phyloP scores from a whole-genome alignment of 805 yeast genomes.

The Yarrowia hollandica region DNA sequence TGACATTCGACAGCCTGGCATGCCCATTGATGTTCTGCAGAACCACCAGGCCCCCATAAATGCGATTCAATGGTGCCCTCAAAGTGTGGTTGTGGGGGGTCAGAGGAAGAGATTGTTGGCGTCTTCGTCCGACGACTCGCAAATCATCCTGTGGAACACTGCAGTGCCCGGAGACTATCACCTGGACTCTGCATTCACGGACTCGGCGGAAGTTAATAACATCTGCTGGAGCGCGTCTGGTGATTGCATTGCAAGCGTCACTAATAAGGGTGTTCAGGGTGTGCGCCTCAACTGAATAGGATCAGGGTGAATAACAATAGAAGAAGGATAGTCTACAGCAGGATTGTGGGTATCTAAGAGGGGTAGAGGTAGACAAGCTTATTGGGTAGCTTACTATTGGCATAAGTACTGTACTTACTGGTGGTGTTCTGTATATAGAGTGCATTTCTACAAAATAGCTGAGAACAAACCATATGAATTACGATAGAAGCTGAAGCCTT shows the following conservation, averaged over 20 bases:
- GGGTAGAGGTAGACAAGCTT: conserved; percentile 1
- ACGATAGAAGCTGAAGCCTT: too few relatives aligned
- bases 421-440: conserved; percentile 13
- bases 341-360: neutral
- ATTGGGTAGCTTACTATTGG: neutral
- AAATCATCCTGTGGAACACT: conserved; percentile 62
- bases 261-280: conserved; percentile 69
- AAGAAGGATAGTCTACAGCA: too few relatives aligned
- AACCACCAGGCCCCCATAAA: conserved; percentile 72
- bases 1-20: conserved; percentile 86
- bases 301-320: too few relatives aligned
- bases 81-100: conserved; percentile 31
- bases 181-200: conserved; percentile 52
- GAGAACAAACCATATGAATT: too few relatives aligned
- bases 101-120: conserved; percentile 50
- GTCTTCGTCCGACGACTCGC: conserved; percentile 66
- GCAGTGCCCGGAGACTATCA: conserved; percentile 50
- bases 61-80: conserved; percentile 81
- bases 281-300: conserved; percentile 41
- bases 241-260: conserved; percentile 76
- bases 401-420: neutral
- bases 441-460: neutral
- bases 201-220: conserved; percentile 71
- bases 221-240: conserved; percentile 72
- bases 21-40: conserved; percentile 68